phyloP scores from a whole-genome alignment of 768 basidiomycete genomes.

The Hypholoma fasciculare region DNA sequence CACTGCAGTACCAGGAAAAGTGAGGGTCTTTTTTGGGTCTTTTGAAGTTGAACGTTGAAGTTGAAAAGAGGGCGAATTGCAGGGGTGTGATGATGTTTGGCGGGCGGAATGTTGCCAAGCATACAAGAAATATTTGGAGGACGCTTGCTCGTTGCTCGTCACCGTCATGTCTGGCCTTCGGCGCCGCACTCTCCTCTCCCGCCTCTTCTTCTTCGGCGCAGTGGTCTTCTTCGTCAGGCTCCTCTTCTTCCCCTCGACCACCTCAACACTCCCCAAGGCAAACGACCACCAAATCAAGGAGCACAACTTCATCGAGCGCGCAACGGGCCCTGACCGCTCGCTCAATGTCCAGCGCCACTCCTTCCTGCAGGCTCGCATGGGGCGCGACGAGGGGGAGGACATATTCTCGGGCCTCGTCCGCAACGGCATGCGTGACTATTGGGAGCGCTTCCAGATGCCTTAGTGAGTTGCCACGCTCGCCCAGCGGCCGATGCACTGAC shows the following conservation, averaged over 20 bases:
- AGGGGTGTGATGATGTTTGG: neutral
- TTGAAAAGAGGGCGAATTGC: too few relatives aligned
- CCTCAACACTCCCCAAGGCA: slow-evolving; percentile 23
- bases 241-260: slow-evolving; percentile 34
- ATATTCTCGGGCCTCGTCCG: slow-evolving; percentile 73
- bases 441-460: slow-evolving; percentile 90
- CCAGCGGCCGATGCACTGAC: neutral
- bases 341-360: slow-evolving; percentile 88
- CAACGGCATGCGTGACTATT: slow-evolving; percentile 84
- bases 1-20: too few relatives aligned
- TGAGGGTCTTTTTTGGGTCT: too few relatives aligned
- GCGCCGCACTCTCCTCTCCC: slow-evolving; percentile 48
- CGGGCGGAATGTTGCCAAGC: neutral
- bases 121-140: slow-evolving; percentile 2
- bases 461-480: slow-evolving; percentile 57
- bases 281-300: slow-evolving; percentile 43
- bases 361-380: slow-evolving; percentile 87
- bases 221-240: slow-evolving; percentile 36
- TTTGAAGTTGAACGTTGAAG: too few relatives aligned
- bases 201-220: slow-evolving; percentile 34
- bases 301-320: slow-evolving; percentile 56
- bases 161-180: slow-evolving; percentile 44
- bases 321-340: slow-evolving; percentile 64
- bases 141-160: neutral
- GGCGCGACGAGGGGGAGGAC: slow-evolving; percentile 82